Percentiles rank a stretch among this genome's conserved stretches.
phyloP scores from a whole-genome alignment of 148 eudicot species.

The Silene conica region DNA sequence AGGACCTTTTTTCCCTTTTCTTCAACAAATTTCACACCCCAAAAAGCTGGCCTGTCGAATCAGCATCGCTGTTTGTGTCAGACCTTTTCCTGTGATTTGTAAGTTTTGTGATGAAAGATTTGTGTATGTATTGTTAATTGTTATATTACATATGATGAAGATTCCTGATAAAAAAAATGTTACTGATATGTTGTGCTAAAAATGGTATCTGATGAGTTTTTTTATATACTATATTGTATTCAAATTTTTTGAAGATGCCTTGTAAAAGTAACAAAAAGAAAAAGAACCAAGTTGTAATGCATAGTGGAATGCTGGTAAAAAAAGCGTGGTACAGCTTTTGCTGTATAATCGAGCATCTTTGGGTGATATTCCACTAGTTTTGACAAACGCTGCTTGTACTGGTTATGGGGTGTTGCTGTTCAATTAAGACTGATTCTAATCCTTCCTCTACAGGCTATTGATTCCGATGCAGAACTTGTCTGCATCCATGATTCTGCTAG shows the following conservation, averaged over 20 bases:
- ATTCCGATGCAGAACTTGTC: slow-evolving; percentile 63
- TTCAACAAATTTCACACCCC: too few relatives aligned
- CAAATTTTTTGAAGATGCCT: not conserved
- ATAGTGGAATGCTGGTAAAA: not conserved
- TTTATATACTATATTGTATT: too few relatives aligned
- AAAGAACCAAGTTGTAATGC: not conserved
- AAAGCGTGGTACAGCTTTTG: not conserved
- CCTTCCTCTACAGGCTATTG: slow-evolving; percentile 52
- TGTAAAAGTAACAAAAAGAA: not conserved
- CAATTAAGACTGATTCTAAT: slow-evolving; percentile 6
- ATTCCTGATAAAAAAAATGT: not conserved
- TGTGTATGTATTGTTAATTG: too few relatives aligned
- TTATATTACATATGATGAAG: too few relatives aligned
- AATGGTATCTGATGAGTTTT: too few relatives aligned
- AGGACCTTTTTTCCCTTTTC: too few relatives aligned
- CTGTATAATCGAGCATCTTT: not conserved
- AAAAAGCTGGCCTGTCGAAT: too few relatives aligned
- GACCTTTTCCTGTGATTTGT: too few relatives aligned
- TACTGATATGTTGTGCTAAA: too few relatives aligned
- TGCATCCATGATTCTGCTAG: slow-evolving; percentile 99
- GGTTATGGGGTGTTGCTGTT: not conserved
- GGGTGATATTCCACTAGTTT: not conserved
- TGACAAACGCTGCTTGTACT: not conserved
- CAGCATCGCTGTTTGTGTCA: too few relatives aligned
- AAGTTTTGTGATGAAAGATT: too few relatives aligned